phyloP scores from a whole-genome alignment of 495 filamentous ascomycete species.

The Penicillium coprophilum region DNA sequence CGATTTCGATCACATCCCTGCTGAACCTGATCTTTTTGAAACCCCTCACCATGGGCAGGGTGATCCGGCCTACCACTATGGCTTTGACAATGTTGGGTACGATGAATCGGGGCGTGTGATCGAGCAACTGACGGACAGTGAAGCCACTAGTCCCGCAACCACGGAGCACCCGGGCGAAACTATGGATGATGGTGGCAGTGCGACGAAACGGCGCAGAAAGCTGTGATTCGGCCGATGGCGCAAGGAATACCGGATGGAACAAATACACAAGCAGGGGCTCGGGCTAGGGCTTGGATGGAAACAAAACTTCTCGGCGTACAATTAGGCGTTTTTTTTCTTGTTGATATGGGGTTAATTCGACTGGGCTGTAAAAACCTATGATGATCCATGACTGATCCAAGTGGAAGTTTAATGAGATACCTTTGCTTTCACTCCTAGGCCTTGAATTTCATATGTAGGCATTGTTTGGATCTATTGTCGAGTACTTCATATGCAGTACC shows the following conservation, averaged over 20 bases:
- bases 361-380: slow-evolving; percentile 6
- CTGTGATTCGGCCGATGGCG: slow-evolving; percentile 22
- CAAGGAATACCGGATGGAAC: not conserved
- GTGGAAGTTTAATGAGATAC: slow-evolving; percentile 7
- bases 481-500: too few relatives aligned
- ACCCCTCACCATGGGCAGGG: slow-evolving; percentile 25
- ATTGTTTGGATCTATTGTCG: too few relatives aligned
- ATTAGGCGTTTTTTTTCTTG: slow-evolving; percentile 5
- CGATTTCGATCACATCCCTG: slow-evolving; percentile 44
- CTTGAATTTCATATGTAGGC: not conserved
- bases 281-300: not conserved
- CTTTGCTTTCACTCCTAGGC: slow-evolving; percentile 8
- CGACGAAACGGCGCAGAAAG: slow-evolving; percentile 40
- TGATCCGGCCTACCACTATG: slow-evolving; percentile 30
- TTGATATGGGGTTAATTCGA: slow-evolving; percentile 1
- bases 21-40: slow-evolving; percentile 41
- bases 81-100: slow-evolving; percentile 34
- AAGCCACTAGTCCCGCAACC: slow-evolving; percentile 44
- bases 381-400: slow-evolving; percentile 9
- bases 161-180: slow-evolving; percentile 23
- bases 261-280: not conserved
- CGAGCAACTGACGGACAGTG: slow-evolving; percentile 50
- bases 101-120: slow-evolving; percentile 38
- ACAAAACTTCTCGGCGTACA: slow-evolving; percentile 3
- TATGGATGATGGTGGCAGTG: slow-evolving; percentile 28